A percentile compares a stretch with the other conserved stretches of the same genome.
phyloP scores from a whole-genome alignment of 352 stramenopile genomes.

The Blastocystis sp. region DNA sequence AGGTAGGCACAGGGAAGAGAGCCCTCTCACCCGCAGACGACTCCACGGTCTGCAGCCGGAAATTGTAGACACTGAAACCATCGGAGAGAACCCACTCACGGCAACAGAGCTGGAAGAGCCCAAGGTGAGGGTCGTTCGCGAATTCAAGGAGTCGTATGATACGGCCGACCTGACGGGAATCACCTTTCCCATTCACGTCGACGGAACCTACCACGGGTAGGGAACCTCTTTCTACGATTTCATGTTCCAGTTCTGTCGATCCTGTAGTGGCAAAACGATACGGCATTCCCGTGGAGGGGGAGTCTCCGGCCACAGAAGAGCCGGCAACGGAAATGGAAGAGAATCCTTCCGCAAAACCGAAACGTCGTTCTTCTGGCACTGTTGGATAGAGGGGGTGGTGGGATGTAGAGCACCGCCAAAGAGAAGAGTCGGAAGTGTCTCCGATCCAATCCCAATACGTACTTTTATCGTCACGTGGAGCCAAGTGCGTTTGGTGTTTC shows the following conservation, averaged over 20 bases:
- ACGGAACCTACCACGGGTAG: slow-evolving; percentile 6
- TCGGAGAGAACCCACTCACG: background rate
- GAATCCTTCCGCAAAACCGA: too few relatives aligned
- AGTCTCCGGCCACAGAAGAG: background rate
- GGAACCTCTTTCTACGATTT: background rate
- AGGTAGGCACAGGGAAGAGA: background rate
- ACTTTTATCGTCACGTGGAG: slow-evolving; percentile 37
- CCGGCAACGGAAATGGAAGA: too few relatives aligned
- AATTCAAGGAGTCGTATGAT: slow-evolving; percentile 3
- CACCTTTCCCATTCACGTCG: slow-evolving; percentile 14
- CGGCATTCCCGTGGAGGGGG: background rate
- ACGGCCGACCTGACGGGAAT: background rate
- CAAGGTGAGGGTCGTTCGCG: background rate
- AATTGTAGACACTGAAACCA: background rate
- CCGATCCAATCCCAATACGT: slow-evolving; percentile 11
- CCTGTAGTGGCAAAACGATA: background rate
- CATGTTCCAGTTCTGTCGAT: slow-evolving; percentile 7
- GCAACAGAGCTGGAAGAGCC: background rate
- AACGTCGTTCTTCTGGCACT: too few relatives aligned
- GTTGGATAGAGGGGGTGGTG: too few relatives aligned
- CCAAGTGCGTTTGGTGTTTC: background rate
- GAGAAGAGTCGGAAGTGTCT: slow-evolving; percentile 7
- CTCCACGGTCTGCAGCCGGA: slow-evolving; percentile 28
- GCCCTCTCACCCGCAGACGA: background rate
- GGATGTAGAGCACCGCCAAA: background rate